Evolutionary conservation across 495 filamentous ascomycete genomes (phyloP).

Genomic region (Oidiodendron maius): DNA sequence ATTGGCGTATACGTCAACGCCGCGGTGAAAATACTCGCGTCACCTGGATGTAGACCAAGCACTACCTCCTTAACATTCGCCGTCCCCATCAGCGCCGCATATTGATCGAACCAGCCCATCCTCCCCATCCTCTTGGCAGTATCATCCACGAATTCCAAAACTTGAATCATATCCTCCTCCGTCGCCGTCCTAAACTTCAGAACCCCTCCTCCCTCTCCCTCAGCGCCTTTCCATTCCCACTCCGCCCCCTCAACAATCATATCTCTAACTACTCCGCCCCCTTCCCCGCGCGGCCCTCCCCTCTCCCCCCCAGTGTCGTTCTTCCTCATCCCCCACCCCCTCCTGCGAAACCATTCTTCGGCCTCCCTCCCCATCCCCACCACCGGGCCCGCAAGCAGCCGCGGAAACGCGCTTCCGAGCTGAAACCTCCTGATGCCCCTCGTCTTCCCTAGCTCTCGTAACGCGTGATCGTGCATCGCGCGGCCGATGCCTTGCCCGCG

Average conservation of each 20-base stretch:
- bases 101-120: slow-evolving; percentile 52
- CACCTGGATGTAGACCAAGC: too few species aligned
- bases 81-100: slow-evolving; percentile 37
- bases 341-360: slow-evolving; percentile 54
- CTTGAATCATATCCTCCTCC: slow-evolving; percentile 42
- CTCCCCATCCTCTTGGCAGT: slow-evolving; percentile 27
- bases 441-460: slow-evolving; percentile 43
- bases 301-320: slow-evolving; percentile 34
- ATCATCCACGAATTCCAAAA: slow-evolving; percentile 51
- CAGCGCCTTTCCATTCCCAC: too few species aligned
- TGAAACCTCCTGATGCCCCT: slow-evolving; percentile 50
- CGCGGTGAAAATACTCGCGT: slow-evolving; percentile 40
- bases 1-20: slow-evolving; percentile 50
- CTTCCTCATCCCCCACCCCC: slow-evolving; percentile 48
- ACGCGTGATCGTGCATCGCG: slow-evolving; percentile 49
- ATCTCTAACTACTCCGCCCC: slow-evolving; percentile 47
- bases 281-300: too few species aligned
- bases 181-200: too few species aligned
- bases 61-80: slow-evolving; percentile 44
- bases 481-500: slow-evolving; percentile 49
- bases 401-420: slow-evolving; percentile 56
- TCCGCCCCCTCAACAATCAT: slow-evolving; percentile 48
- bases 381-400: slow-evolving; percentile 52
- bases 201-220: too few species aligned
- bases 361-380: slow-evolving; percentile 29